phyloP scores from a whole-genome alignment of 352 stramenopile species.

The Blastocystis sp. region DNA sequence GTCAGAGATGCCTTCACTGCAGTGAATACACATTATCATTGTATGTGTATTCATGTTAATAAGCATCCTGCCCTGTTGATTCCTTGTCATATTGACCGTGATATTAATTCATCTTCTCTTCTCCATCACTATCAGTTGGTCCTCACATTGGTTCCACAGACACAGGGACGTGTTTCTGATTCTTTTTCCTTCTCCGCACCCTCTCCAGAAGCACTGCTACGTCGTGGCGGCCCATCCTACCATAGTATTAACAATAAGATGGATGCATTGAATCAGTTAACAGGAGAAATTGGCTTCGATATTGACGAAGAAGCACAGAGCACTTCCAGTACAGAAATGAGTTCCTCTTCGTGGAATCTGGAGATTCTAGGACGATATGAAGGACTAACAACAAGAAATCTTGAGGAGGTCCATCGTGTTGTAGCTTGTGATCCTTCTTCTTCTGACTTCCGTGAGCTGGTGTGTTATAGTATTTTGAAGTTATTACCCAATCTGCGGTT shows the following conservation, averaged over 20 bases:
- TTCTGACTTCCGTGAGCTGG: background rate
- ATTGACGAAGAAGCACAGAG: conserved; percentile 1
- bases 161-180: background rate
- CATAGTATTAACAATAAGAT: conserved; percentile 66
- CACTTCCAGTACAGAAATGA: background rate
- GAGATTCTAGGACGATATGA: background rate
- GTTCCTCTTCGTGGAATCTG: background rate
- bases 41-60: background rate
- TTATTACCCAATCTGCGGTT: conserved; percentile 21
- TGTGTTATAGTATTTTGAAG: conserved; percentile 13
- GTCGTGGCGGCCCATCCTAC: background rate
- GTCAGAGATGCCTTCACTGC: background rate
- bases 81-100: conserved; percentile 2
- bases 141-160: background rate
- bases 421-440: background rate
- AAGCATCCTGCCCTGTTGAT: background rate
- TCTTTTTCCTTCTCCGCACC: background rate
- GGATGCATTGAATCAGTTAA: background rate
- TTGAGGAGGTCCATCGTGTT: background rate
- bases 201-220: background rate
- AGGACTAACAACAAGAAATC: background rate
- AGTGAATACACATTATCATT: background rate
- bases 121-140: conserved; percentile 9
- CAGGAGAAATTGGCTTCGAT: conserved; percentile 37
- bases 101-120: background rate